Evolutionary conservation across 139 green algal genomes (phyloP), one percentile per base, ranked within the genome.

Genomic region (Prasinococcaceae sp.): DNA sequence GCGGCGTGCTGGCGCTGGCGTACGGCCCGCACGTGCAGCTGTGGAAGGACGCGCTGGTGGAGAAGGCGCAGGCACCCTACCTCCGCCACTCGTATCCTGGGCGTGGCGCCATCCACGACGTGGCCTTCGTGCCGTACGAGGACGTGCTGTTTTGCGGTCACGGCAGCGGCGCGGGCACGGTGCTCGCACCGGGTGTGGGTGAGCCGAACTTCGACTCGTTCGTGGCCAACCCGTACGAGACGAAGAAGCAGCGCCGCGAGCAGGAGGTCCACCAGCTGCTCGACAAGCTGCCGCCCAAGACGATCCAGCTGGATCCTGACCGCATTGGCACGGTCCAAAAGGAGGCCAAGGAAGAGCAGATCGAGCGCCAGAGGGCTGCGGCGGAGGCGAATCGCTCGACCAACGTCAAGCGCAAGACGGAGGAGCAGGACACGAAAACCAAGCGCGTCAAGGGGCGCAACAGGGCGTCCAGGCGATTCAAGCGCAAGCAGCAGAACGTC

Each of bases 141-240:
- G 89, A 98, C 56, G 76, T 93, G 29, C 50, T 98, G 58, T 84
- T 56, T 2, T 63, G 79, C 2, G 88, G 90, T 3, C 80, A 93
- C 58, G 53, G 51, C 3, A 67, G 17, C 2, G 67, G 61, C 6
- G 47, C 69, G 14, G 54, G 55, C 3, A 68, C 69, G 23, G 70
- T 97, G 45, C 68, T 98, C n/a, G 78, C 97, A 2, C 90, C 90
- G 3, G 88, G 88, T 33, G 60, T 74, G 47, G 90, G 90, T 3
- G 89, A 99, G 74, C 84, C 92, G 24, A 96, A 99, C 82, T 94
- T 84, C 65, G 92, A 99, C 75, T 84, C 81, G 2, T 86, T 83
- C 26, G 88, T 97, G 48, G 90, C 80, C 9, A 88, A 96, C 69
- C 88, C 88, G 14, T 95, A 79, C 70, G 63, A 84, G 44, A 80